phyloP scores from a whole-genome alignment of 73 alveolate genomes.

The Paraurostyla sp. region DNA sequence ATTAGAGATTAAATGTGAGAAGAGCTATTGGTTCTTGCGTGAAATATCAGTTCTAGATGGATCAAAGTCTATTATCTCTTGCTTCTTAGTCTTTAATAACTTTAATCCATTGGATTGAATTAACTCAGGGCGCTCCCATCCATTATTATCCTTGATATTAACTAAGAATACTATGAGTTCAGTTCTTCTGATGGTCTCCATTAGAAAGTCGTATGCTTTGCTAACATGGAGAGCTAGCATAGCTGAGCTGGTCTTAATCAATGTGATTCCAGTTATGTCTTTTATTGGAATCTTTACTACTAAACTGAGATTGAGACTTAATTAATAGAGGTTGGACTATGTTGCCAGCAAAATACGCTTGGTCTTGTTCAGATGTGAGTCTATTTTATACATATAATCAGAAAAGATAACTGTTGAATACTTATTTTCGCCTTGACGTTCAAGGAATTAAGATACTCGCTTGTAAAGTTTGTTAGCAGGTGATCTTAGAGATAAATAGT shows the following conservation, averaged over 20 bases:
- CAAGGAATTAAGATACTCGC: conserved; percentile 59
- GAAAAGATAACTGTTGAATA: conserved; percentile 9
- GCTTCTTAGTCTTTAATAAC: conserved; percentile 28
- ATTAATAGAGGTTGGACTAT: conserved; percentile 39
- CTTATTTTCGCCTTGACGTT: conserved; percentile 49
- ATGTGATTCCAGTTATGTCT: conserved; percentile 45
- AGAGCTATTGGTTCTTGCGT: not conserved
- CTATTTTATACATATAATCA: conserved; percentile 61
- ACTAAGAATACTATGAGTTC: conserved; percentile 66
- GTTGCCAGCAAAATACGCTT: conserved; percentile 65
- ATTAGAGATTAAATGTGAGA: not conserved
- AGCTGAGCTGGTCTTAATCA: conserved; percentile 67
- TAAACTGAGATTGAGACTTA: conserved; percentile 60
- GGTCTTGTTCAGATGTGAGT: conserved; percentile 3
- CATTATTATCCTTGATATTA: conserved; percentile 46
- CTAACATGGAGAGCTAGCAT: conserved; percentile 66
- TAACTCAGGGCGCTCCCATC: conserved; percentile 46
- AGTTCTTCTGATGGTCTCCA: conserved; percentile 70
- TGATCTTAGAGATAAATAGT: conserved; percentile 55
- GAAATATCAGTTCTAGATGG: conserved; percentile 47
- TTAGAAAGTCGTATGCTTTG: conserved; percentile 48
- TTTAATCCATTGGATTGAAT: conserved; percentile 54
- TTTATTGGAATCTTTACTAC: conserved; percentile 55
- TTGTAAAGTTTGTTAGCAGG: conserved; percentile 50
- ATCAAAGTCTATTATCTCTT: conserved; percentile 59